phyloP scores from a whole-genome alignment of 2,329 filamentous ascomycete species.

The Emergomyces africanus region DNA sequence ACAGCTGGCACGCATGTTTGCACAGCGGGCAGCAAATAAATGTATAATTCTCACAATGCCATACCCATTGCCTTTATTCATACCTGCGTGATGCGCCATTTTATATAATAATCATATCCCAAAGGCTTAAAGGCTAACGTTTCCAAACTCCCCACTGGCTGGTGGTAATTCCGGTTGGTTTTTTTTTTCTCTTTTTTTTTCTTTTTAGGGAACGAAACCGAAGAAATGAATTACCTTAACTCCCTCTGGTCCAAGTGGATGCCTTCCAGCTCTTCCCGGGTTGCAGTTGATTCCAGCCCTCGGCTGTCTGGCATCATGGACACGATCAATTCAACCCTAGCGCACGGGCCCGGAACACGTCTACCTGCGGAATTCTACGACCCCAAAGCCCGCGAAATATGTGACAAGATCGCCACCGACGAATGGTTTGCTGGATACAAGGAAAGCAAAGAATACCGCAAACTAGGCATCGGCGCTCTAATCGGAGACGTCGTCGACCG shows the following conservation, averaged over 20 bases:
- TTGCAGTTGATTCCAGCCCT: slow-evolving; percentile 75
- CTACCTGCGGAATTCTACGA: slow-evolving; percentile 86
- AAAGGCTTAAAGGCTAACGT: not conserved
- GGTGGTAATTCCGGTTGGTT: not conserved
- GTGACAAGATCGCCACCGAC: slow-evolving; percentile 64
- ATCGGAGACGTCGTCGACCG: slow-evolving; percentile 70
- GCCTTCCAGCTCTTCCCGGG: slow-evolving; percentile 52
- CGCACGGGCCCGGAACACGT: slow-evolving; percentile 66
- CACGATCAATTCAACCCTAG: slow-evolving; percentile 76
- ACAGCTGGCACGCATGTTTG: slow-evolving; percentile 56
- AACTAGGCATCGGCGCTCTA: slow-evolving; percentile 71
- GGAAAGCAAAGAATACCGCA: slow-evolving; percentile 78
- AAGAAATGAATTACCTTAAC: slow-evolving; percentile 75
- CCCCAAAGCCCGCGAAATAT: slow-evolving; percentile 51
- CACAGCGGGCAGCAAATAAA: slow-evolving; percentile 54
- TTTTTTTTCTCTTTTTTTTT: no score
- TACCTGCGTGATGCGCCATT: not conserved
- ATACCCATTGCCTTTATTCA: not conserved
- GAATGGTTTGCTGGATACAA: slow-evolving; percentile 88
- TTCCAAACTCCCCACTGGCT: not conserved
- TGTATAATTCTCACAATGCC: slow-evolving; percentile 33
- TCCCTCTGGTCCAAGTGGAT: slow-evolving; percentile 72
- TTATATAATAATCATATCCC: not conserved
- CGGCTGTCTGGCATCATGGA: slow-evolving; percentile 87
- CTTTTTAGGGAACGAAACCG: slow-evolving; percentile 51